Base-by-base conservation (phyloP, 352 stramenopile species). In the Phytopythium oedochilum region DNA sequence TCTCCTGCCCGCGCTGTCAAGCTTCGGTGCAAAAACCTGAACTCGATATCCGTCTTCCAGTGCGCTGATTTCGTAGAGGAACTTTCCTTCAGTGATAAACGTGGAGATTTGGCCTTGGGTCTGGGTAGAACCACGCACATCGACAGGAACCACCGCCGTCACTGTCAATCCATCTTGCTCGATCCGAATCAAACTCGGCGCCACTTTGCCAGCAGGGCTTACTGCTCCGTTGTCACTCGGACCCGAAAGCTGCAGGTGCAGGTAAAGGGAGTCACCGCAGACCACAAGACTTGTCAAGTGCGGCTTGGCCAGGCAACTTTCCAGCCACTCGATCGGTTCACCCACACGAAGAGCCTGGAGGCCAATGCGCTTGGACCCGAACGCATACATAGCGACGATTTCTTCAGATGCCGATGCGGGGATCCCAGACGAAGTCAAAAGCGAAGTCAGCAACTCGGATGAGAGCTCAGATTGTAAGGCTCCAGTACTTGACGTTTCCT, bases 61-160 rank as follows among this genome's bases (percentile, higher is more conserved):
- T 50, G 82, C 57, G 26, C 73, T 54, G 38, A 89, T 63, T 26
- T 89, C 75, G 53, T 83, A 89, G 14, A 89, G 64, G 0, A 59
- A 42, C 50, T 53, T 54, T n/a, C 78, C 78, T 70, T 89, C 78
- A 11, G 78, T 73, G 22, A 66, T 40, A 47, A 85, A 86, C 0
- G 53, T 23, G 14, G 45, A 47, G 22, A 48, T 2, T 25, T 18
- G 23, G 3, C 23, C 45, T 36, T 14, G 32, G 2, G 5, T 36
- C 32, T 15, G 32, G 7, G 28, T 4, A 15, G n/a, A 15, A 15
- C 3, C 10, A 4, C 9, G 32, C 14, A 8, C 17, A 9, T 20
- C 17, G 1, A 53, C 31, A 5, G 11, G 22, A 36, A 69, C 32
- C 53, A 57, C n/a, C 57, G 75, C 46, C 17, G 47, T 20, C 54